phyloP scores from a whole-genome alignment of 2,329 filamentous ascomycete genomes.

The Magnaporthiopsis poae region DNA sequence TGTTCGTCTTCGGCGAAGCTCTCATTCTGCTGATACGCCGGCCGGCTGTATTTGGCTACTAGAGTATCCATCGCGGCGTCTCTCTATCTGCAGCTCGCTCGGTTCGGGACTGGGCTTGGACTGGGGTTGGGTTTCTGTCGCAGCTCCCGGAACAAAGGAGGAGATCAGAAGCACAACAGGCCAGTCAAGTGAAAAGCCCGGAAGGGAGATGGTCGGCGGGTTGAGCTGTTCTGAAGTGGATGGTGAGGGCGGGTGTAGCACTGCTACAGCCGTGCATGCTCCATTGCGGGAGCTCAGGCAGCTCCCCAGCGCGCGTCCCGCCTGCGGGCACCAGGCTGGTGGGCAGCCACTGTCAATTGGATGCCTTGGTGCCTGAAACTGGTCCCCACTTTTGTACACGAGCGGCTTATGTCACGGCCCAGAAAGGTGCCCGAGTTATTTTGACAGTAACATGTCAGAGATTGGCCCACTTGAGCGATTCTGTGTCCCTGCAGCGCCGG shows the following conservation, averaged over 20 bases:
- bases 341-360: background rate
- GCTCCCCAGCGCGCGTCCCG: slow-evolving; percentile 6
- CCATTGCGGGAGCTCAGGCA: slow-evolving; percentile 4
- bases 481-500: too few relatives aligned
- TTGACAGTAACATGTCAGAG: too few relatives aligned
- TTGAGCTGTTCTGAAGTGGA: background rate
- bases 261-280: background rate
- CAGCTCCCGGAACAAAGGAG: background rate
- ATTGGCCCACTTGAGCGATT: background rate
- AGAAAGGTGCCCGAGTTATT: too few relatives aligned
- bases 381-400: too few relatives aligned
- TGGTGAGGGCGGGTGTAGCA: background rate
- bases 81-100: slow-evolving; percentile 9
- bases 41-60: slow-evolving; percentile 81
- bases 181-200: background rate
- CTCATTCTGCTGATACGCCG: slow-evolving; percentile 63
- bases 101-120: background rate
- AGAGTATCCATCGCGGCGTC: slow-evolving; percentile 71
- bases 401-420: too few relatives aligned
- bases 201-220: background rate
- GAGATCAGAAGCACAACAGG: background rate
- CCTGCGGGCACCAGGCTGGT: background rate
- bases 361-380: slow-evolving; percentile 4
- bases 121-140: background rate
- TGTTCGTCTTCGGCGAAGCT: slow-evolving; percentile 62